Percentiles rank a stretch among this genome's conserved stretches.
Conservation (phyloP, 345 rosid genomes). For the Arabidopsis thaliana region DNA sequence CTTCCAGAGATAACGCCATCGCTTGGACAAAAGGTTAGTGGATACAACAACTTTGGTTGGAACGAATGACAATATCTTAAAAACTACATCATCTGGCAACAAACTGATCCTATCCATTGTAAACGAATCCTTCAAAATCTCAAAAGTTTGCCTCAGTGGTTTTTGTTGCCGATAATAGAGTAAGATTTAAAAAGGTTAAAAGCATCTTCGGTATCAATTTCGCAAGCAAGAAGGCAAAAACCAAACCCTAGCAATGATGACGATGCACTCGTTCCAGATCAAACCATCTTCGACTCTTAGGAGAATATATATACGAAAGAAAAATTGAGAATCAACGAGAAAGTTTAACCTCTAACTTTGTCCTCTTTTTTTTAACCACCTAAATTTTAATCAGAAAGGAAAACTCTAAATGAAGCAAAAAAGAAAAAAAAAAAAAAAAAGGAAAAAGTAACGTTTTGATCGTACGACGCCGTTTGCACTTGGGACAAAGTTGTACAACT, state of each 20-base stretch:
- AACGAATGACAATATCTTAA: slow-evolving; percentile 8
- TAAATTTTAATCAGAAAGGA: no score
- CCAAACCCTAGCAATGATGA: background rate
- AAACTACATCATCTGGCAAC: slow-evolving; percentile 25
- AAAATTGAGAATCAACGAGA: no score
- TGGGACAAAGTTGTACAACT: no score
- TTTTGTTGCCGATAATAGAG: background rate
- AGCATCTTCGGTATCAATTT: background rate
- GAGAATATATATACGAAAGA: no score
- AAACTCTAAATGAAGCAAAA: no score
- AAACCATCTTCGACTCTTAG: background rate
- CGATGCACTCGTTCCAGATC: background rate
- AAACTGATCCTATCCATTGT: slow-evolving; percentile 27
- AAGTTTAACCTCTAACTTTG: no score
- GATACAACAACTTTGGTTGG: slow-evolving; percentile 14
- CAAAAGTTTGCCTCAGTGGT: background rate
- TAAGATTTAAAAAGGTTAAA: no score
- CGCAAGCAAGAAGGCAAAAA: no score
- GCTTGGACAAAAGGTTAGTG: slow-evolving; percentile 34
- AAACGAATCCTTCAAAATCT: background rate
- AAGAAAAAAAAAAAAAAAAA: no score
- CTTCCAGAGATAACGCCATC: slow-evolving; percentile 26
- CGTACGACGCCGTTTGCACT: no score
- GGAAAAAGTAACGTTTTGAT: no score
- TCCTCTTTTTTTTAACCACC: no score